Base-by-base conservation (phyloP, 768 basidiomycete species). In the Cystoderma amianthinum region DNA sequence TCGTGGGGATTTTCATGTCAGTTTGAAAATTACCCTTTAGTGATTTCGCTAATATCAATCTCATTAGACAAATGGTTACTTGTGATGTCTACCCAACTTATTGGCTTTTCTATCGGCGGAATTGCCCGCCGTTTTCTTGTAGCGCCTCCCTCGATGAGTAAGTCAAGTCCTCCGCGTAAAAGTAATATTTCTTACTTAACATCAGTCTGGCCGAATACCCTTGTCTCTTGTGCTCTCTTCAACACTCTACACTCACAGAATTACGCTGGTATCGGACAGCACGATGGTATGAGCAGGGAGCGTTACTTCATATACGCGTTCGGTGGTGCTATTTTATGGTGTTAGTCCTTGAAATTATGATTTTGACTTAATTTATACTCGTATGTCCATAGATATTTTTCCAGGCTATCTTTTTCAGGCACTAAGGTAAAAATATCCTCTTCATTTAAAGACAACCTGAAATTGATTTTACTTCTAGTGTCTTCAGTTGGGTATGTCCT, bases 1-100 rank as follows among this genome's bases (percentile, higher is more conserved):
- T 58, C 38, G 0, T 78, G 70, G 46, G 71, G 61, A 48, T 85
- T 84, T 45, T 43, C 51, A 17, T 71, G 68, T 71, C 38, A 43
- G 59, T 36, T 30, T 15, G 24, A 10, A 30, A 11, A 32, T 23
- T 12, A 32, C 19, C 34, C 3, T 11, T n/a, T 15, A n/a, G 46
- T 43, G 39, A 20, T 32, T 42, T 32, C 49, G n/a, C n/a, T n/a
- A n/a, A n/a, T n/a, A n/a, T n/a, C n/a, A n/a, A n/a, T n/a, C n/a
- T 22, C 25, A 20, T 2, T 37, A 74, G 72, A 78, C 47, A 67
- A 72, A 56, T 79, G 77, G 76, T 67, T 78, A 67, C 54, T 80
- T 32, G 75, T 78, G 3, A 73, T 81, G 72, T 84, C 81, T 11
- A 85, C 85, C 0, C 85, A 88, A 50, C 56, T 85, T 32, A 75